These are phyloP conservation scores for Dacryopinax spathularia DNA, from an alignment of 768 basidiomycete species.

Conservation along the genomic window DNA sequence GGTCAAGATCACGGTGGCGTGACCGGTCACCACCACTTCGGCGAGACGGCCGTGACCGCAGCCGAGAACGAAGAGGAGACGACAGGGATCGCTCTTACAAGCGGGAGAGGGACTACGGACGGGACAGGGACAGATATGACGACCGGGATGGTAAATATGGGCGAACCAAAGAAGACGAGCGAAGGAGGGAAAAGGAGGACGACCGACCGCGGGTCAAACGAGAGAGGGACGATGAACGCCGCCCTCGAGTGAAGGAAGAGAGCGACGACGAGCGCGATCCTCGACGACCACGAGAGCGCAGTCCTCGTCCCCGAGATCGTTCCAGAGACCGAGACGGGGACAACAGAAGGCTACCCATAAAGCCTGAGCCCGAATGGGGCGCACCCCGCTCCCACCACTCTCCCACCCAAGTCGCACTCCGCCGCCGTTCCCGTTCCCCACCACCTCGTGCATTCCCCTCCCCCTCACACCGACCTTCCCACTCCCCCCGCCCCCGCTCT, in stretches of 20 bases:
- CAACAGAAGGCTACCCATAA: too few species aligned
- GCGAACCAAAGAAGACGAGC: too few species aligned
- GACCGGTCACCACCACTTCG: slow-evolving; percentile 1
- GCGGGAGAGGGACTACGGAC: slow-evolving; percentile 10
- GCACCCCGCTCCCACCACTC: not conserved
- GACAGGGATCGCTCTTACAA: too few species aligned
- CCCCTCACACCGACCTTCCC: slow-evolving; percentile 21
- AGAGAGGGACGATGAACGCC: slow-evolving; percentile 3
- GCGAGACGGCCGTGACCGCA: slow-evolving; percentile 5
- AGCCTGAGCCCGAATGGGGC: too few species aligned
- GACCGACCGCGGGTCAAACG: slow-evolving; percentile 1
- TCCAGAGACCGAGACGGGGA: slow-evolving; percentile 21
- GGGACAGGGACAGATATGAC: slow-evolving; percentile 3
- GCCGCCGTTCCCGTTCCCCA: not conserved
- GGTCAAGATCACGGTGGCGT: too few species aligned
- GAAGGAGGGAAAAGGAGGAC: not conserved
- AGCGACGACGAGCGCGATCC: slow-evolving; percentile 5
- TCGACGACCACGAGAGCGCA: slow-evolving; percentile 6
- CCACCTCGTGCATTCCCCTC: not conserved
- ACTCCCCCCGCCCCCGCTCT: slow-evolving; percentile 31
- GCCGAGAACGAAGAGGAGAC: slow-evolving; percentile 9
- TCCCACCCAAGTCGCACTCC: slow-evolving; percentile 5
- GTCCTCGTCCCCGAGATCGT: slow-evolving; percentile 11
- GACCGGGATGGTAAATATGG: slow-evolving; percentile 10
- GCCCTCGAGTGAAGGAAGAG: not conserved